These are phyloP conservation scores for Daldinia concentrica DNA, from an alignment of 495 filamentous ascomycete genomes.

Conservation along the genomic window DNA sequence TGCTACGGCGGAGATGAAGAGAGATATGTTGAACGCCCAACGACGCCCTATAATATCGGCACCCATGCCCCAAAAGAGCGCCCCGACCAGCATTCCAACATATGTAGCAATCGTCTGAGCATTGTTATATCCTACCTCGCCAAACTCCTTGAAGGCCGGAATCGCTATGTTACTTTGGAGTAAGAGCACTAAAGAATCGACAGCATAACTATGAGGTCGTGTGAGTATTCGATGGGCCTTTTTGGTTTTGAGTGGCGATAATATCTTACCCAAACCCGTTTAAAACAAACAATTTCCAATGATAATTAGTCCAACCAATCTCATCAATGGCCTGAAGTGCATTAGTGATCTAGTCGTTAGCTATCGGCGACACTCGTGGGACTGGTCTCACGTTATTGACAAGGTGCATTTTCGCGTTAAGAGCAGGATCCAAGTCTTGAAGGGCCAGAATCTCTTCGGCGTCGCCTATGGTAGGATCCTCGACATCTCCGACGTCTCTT, in stretches of 20 bases:
- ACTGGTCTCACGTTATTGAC: conserved; percentile 69
- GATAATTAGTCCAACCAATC: conserved; percentile 74
- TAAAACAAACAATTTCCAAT: conserved; percentile 72
- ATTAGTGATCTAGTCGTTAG: conserved; percentile 18
- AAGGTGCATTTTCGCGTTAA: conserved; percentile 73
- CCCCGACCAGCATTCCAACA: conserved; percentile 75
- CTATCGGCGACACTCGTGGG: conserved; percentile 2
- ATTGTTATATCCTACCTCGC: conserved; percentile 58
- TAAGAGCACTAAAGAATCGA: conserved; percentile 74
- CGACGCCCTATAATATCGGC: conserved; percentile 76
- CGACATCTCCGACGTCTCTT: conserved; percentile 28
- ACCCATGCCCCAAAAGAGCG: conserved; percentile 82
- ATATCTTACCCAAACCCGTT: conserved; percentile 72
- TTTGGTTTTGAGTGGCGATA: conserved; percentile 4
- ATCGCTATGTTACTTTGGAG: conserved; percentile 71
- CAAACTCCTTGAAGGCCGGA: conserved; percentile 67
- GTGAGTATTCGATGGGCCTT: conserved; percentile 2
- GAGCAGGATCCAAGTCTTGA: conserved; percentile 66
- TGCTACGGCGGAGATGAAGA: conserved; percentile 73
- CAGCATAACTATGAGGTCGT: conserved; percentile 63
- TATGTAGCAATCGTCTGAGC: conserved; percentile 71
- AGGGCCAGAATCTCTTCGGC: conserved; percentile 61
- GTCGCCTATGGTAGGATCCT: conserved; percentile 29
- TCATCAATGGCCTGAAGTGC: conserved; percentile 70
- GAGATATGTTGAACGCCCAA: conserved; percentile 77